phyloP scores from a whole-genome alignment of 2,329 filamentous ascomycete species.

The Arthrobotrys megalospora region DNA sequence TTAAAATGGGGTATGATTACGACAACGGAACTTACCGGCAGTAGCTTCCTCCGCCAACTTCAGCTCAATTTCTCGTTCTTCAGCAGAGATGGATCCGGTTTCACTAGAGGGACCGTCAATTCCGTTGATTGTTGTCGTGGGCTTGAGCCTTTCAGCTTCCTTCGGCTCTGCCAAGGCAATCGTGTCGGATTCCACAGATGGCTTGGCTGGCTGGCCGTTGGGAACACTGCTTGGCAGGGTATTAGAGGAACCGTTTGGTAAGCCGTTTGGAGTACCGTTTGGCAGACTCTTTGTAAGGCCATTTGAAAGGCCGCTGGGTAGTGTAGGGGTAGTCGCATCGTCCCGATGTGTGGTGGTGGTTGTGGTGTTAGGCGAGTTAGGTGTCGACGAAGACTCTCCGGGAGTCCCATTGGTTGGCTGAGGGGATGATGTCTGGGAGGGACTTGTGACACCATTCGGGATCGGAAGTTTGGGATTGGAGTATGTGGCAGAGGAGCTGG shows the following conservation, averaged over 20 bases:
- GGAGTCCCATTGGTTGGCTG: conserved; percentile 37
- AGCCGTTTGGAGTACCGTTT: neutral
- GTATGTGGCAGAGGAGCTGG: conserved; percentile 17
- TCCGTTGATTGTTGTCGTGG: conserved; percentile 17
- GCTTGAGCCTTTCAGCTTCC: conserved; percentile 26
- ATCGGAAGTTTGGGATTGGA: conserved; percentile 53
- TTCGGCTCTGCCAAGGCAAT: neutral
- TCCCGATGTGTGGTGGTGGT: conserved; percentile 41
- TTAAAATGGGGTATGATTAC: neutral
- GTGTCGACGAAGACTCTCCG: conserved; percentile 20
- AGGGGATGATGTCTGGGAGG: conserved; percentile 20
- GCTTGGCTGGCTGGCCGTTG: conserved; percentile 17
- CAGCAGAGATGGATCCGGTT: conserved; percentile 6
- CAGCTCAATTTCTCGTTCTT: conserved; percentile 29
- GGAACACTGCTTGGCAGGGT: too few species aligned
- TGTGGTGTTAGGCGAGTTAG: conserved; percentile 29
- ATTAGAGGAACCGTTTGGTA: neutral
- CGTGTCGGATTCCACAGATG: conserved; percentile 6
- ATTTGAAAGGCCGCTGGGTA: neutral
- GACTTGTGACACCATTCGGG: conserved; percentile 45
- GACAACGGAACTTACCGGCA: conserved; percentile 24
- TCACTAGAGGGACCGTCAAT: conserved; percentile 34
- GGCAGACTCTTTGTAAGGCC: neutral
- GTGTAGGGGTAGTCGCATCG: conserved; percentile 25
- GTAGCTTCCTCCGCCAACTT: conserved; percentile 36